Base-by-base conservation (phyloP, 805 yeast genomes). In the Peterozyma xylosa region DNA sequence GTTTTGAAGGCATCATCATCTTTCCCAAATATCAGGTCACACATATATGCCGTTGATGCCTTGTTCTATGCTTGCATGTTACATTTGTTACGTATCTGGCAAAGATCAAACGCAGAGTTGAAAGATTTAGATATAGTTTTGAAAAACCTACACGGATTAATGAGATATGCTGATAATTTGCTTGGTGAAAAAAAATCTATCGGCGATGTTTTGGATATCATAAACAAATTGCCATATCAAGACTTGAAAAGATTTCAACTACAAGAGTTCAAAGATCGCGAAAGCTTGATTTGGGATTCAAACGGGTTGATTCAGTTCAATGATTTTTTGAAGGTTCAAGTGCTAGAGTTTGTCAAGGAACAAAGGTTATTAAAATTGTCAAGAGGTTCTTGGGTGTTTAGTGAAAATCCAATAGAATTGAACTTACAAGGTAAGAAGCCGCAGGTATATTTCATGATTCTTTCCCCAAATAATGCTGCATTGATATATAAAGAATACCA, bases 301-400 rank as follows among this genome's bases (percentile, higher is more conserved):
- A 43, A 53, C 0, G 68, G 71, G 35, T 66, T 78, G 36, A 47
- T 51, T 2, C 68, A 64, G 29, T 82, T 86, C 54, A 73, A 77
- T 53, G 58, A 60, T 3, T 59, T 70, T 30, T 65, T 84, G 45
- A 57, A 70, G 10, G 56, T 62, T 11, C 88, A 87, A 56, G 85
- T 82, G 0, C 64, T 71, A 45, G 82, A 79, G 34, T 85, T 84
- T 57, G 88, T 86, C 13, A 74, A 76, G 45, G 89, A 84, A 57
- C 93, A 85, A 63, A 71, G 91, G 53, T 78, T 82, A 38, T 61
- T 84, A 45, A 81, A 79, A 55, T 62, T 87, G 40, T 78, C 87
- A 27, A 79, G 74, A 53, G 96, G 96, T 1, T 74, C 85, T 2
- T 87, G 95, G 95, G 90, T 84, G 11, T 82, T 70, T 55, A 72